A percentile compares a stretch with the other conserved stretches of the same genome.
phyloP scores from a whole-genome alignment of 306 rosid species.

The Fragaria vesca region DNA sequence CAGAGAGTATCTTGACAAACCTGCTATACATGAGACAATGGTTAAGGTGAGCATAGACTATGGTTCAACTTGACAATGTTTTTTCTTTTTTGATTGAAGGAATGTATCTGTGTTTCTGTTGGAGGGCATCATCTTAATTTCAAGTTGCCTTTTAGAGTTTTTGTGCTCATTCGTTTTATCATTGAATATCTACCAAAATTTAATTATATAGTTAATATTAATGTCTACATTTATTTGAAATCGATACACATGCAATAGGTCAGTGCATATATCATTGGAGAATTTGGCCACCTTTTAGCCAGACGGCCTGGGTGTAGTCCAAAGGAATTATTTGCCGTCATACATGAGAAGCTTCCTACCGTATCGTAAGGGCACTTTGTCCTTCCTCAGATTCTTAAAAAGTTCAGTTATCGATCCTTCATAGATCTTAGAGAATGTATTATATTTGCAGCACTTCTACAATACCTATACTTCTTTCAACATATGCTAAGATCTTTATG shows the following conservation, averaged over 20 bases:
- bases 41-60: constrained; percentile 75
- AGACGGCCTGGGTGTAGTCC: constrained; percentile 94
- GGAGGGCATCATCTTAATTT: neutral
- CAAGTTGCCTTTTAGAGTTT: neutral
- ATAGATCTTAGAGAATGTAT: constrained; percentile 26
- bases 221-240: constrained; percentile 15
- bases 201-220: neutral
- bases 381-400: constrained; percentile 7
- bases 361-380: constrained; percentile 66
- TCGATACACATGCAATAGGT: constrained; percentile 61
- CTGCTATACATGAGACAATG: constrained; percentile 99
- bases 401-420: constrained; percentile 6
- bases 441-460: constrained; percentile 74
- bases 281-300: constrained; percentile 94
- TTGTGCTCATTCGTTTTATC: neutral
- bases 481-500: constrained; percentile 98
- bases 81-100: neutral
- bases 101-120: neutral
- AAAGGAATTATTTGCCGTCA: constrained; percentile 73
- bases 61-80: constrained; percentile 8
- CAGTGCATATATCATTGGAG: constrained; percentile 95
- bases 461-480: constrained; percentile 87
- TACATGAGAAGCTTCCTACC: constrained; percentile 98
- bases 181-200: constrained; percentile 11
- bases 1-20: constrained; percentile 95